Evolutionary conservation across 2,329 filamentous ascomycete species (phyloP), one percentile per base, ranked within the genome.

Genomic region (Fusarium aywerte): DNA sequence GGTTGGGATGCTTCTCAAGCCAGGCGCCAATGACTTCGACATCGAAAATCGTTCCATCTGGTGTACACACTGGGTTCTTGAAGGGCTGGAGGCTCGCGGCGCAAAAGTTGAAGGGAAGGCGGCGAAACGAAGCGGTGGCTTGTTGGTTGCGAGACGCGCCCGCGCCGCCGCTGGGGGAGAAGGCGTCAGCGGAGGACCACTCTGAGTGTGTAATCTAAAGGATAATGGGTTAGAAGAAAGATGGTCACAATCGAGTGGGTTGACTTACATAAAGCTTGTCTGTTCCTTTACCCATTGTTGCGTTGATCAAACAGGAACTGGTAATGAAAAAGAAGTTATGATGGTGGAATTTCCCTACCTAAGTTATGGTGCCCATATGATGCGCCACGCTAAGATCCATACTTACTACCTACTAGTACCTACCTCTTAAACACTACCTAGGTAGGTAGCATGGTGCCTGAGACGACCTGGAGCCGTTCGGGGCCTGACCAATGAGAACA

Each of bases 71-170:
- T 7, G 96, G 94, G 75, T 97, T 92, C 75, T 90, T 88, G 82
- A 97, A 99, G 9, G 96, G 96, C 76, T 98, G 96, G 32, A 99
- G 89, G 62, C 92, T 97, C 36, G 97, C 90, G 65, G 96, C 93
- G 86, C 96, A 99, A 81, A 96, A 98, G 84, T 97, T 98, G 87
- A 96, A 99, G 29, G 96, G 96, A 2, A 99, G 87, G 43, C 93
- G 91, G 75, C 91, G 92, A 83, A 98, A 98, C 35, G 87, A 86
- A 47, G 87, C 85, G 51, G 62, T 72, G 51, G 60, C 51, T 27
- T 62, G 52, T 44, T 70, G 70, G 67, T 87, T 86, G 21, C 84
- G 77, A 78, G 85, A 77, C 57, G 90, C 87, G 71, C 88, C 89
- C 56, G 90, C 85, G 72, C 91, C 91, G 27, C 86, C 90, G 76